Percentiles rank a stretch among this genome's conserved stretches.
Evolutionary conservation across 176 grass and related monocot genomes (phyloP).

Genomic region (Oryza officinalis): DNA sequence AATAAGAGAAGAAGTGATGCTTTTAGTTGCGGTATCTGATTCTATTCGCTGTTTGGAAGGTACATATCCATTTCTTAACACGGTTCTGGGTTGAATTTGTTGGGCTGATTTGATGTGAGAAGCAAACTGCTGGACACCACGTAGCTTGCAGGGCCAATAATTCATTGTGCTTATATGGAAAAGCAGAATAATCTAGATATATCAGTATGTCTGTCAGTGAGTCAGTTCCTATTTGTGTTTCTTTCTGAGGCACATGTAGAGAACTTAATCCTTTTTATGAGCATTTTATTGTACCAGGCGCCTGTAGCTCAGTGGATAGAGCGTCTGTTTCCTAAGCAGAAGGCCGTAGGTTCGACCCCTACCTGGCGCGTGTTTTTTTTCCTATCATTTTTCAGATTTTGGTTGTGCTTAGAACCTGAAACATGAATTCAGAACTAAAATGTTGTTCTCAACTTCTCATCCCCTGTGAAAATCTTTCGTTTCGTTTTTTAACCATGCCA

Average conservation of each 20-base stretch:
- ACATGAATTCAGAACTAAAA: too few relatives aligned
- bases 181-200: slow-evolving; percentile 1
- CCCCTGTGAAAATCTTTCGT: too few relatives aligned
- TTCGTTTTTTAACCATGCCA: neutral
- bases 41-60: slow-evolving; percentile 29
- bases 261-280: too few relatives aligned
- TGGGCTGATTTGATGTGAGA: neutral
- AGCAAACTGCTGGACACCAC: neutral
- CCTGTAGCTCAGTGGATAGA: slow-evolving; percentile 82
- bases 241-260: neutral
- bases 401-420: neutral
- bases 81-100: slow-evolving; percentile 26
- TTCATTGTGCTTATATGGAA: neutral
- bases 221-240: neutral
- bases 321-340: slow-evolving; percentile 74
- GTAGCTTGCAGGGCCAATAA: neutral
- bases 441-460: too few relatives aligned
- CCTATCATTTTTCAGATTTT: neutral
- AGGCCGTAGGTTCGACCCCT: slow-evolving; percentile 87
- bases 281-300: neutral
- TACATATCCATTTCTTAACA: slow-evolving; percentile 48
- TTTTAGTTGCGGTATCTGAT: slow-evolving; percentile 40
- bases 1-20: slow-evolving; percentile 34
- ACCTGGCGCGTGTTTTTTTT: slow-evolving; percentile 40
- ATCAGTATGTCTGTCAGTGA: neutral